Percentiles rank a stretch among this genome's conserved stretches.
Conservation (phyloP, 176 grass and related monocot genomes). For the Echinochloa phyllopogon region DNA sequence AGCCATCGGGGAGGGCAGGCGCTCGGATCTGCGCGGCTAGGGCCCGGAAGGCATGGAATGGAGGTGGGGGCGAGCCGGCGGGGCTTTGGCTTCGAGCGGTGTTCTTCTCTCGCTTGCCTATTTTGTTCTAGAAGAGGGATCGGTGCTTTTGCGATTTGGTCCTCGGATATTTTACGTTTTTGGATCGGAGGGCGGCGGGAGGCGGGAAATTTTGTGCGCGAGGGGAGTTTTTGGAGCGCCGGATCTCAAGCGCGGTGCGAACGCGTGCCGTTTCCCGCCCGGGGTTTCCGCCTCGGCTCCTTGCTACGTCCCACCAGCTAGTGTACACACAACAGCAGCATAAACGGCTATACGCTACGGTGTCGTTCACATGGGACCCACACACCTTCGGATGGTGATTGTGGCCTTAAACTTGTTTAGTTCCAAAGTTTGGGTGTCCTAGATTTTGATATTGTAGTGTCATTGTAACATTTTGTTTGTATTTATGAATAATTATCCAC, state of each 20-base stretch:
- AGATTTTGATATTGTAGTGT: no score
- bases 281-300: background rate
- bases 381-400: background rate
- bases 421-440: no score
- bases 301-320: constrained; percentile 23
- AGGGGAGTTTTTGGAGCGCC: constrained; percentile 20
- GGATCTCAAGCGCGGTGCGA: background rate
- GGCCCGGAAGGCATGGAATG: constrained; percentile 14
- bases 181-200: background rate
- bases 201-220: constrained; percentile 60
- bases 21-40: constrained; percentile 37
- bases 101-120: background rate
- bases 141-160: constrained; percentile 35
- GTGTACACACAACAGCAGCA: background rate
- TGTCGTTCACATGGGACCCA: background rate
- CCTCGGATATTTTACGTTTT: background rate
- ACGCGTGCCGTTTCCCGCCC: constrained; percentile 64
- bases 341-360: no score
- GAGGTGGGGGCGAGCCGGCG: background rate
- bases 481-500: no score
- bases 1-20: constrained; percentile 40
- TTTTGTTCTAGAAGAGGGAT: background rate
- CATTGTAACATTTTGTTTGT: no score
- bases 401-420: no score
- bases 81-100: constrained; percentile 31